Evolutionary conservation across 2,329 filamentous ascomycete species (phyloP), one percentile per base, ranked within the genome.

Genomic region (Hypoxylon sp.): DNA sequence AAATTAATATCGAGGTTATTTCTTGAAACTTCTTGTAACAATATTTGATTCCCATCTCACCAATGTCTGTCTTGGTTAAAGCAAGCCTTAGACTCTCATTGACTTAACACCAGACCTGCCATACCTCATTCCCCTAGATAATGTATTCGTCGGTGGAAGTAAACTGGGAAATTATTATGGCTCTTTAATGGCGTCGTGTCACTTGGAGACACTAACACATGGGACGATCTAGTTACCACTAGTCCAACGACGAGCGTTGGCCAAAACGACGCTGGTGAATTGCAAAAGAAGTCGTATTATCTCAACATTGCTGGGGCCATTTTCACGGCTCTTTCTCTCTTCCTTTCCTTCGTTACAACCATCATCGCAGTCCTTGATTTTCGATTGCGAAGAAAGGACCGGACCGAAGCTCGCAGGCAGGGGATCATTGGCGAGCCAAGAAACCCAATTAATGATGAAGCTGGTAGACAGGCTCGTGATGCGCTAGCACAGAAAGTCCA

Each of bases 381-480:
- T 11, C 31, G 17, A 24, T 8, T 39, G 5, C 19, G 19, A 22
- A 35, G 9, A 39, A 54, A 9, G 17, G 17, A 54, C 22, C 51
- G 51, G 13, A 39, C 9, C 2, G 3, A 39, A 24, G 19, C 8
- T n/a, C 33, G 11, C 35, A 24, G 31, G 9, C 31, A 39, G 3
- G 33, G 35, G 26, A 17, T 10, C 19, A 26, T 14, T 14, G 51
- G 51, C 10, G 33, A 24, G 5, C 11, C 51, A 24, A 37, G 51
- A 39, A 54, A 42, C 24, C 33, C 51, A 13, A 54, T 54, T 11
- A 54, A 54, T 17, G 51, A 54, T 10, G 51, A 54, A 35, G 19
- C 31, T 35, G 14, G 51, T 13, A 54, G 51, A 22, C n/a, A 42
- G 24, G 51, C 51, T 54, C 51, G 17, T 3, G 51, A 54, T 54